These are phyloP conservation scores for Myxozyma geophila DNA, from an alignment of 805 yeast genomes.

Conservation along the genomic window DNA sequence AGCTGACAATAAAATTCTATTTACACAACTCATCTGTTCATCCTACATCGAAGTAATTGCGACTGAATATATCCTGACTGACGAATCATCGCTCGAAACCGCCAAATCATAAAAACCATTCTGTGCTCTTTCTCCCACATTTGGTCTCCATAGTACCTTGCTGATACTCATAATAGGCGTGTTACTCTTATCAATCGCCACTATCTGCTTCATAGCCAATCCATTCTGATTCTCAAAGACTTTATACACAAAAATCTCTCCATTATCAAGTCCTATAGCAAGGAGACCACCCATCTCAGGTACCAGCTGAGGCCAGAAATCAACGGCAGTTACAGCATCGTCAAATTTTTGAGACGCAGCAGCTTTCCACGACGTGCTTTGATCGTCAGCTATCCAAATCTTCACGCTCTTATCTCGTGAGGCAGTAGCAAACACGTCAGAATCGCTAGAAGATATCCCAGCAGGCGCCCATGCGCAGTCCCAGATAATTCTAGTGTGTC, in stretches of 20 bases:
- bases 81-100: conserved; percentile 68
- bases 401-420: conserved; percentile 77
- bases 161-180: conserved; percentile 68
- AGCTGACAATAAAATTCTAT: no score
- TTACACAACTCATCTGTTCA: no score
- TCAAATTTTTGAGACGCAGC: conserved; percentile 38
- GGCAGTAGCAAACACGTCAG: conserved; percentile 51
- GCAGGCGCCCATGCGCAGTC: conserved; percentile 84
- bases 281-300: conserved; percentile 45
- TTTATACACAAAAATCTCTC: conserved; percentile 56
- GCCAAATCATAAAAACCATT: conserved; percentile 49
- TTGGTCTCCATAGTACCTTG: conserved; percentile 62
- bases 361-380: conserved; percentile 45
- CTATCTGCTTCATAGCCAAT: conserved; percentile 42
- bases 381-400: conserved; percentile 60
- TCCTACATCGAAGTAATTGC: no score
- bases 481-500: conserved; percentile 93
- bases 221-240: conserved; percentile 40
- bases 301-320: conserved; percentile 16
- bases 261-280: conserved; percentile 74
- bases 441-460: conserved; percentile 19
- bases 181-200: conserved; percentile 47
- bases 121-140: conserved; percentile 1
- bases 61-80: conserved; percentile 52
- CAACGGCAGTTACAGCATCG: conserved; percentile 37